These are phyloP conservation scores for Syzygium jambos DNA, from an alignment of 345 rosid genomes.

Conservation along the genomic window DNA sequence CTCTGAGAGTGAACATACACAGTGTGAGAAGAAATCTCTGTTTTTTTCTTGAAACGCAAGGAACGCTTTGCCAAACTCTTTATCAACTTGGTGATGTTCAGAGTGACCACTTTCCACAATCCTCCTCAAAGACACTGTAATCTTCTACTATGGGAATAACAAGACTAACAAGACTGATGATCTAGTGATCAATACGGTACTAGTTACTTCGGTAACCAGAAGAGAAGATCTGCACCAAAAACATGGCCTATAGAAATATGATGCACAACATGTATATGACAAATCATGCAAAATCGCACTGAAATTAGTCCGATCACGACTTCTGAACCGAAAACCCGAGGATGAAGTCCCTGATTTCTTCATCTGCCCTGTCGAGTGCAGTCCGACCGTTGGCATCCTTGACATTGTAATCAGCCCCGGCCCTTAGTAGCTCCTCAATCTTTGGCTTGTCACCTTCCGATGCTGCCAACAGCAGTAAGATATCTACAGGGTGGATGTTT, in stretches of 20 bases:
- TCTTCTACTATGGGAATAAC: not conserved
- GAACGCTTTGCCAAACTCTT: not conserved
- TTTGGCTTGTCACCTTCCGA: conserved; percentile 86
- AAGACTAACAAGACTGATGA: not conserved
- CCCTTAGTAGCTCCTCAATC: conserved; percentile 79
- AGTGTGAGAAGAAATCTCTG: not conserved
- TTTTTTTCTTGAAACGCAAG: not conserved
- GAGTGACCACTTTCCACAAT: not conserved
- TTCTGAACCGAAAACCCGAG: conserved; percentile 48
- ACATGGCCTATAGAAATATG: not conserved
- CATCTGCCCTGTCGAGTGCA: conserved; percentile 55
- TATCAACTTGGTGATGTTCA: not conserved
- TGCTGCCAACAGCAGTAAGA: conserved; percentile 66
- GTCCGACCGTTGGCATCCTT: conserved; percentile 77
- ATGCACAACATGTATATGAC: not conserved
- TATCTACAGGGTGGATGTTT: conserved; percentile 83
- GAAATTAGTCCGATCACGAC: conserved; percentile 27
- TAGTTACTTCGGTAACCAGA: not conserved
- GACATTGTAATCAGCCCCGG: conserved; percentile 56
- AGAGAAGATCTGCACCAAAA: not conserved
- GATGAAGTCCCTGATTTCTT: conserved; percentile 62
- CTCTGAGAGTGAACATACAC: not conserved
- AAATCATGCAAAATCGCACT: not conserved
- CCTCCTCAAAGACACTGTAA: not conserved
- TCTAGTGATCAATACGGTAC: not conserved